A percentile compares a stretch with the other conserved stretches of the same genome.
These are phyloP conservation scores for Rhazya stricta DNA, from an alignment of 257 asterid species.

Conservation along the genomic window DNA sequence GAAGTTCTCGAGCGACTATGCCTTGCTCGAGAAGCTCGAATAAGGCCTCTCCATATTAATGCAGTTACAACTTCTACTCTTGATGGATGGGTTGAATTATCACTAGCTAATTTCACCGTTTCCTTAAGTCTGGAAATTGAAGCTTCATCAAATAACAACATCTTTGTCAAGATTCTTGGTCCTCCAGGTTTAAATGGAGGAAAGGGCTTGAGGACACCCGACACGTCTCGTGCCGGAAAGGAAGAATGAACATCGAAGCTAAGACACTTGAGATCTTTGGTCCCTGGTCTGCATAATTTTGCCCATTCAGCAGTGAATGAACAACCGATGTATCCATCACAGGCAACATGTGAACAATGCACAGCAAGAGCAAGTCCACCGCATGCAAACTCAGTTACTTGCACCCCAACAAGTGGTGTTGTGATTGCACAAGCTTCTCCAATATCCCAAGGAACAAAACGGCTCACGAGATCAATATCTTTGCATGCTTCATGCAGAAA, in stretches of 20 bases:
- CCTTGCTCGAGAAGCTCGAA: slow-evolving; percentile 7
- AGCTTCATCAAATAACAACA: slow-evolving; percentile 10
- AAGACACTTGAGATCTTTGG: background rate
- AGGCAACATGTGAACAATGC: background rate
- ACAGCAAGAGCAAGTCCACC: slow-evolving; percentile 19
- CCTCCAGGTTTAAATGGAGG: slow-evolving; percentile 5
- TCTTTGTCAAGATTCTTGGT: slow-evolving; percentile 8
- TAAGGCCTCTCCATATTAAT: slow-evolving; percentile 14
- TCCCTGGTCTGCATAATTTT: slow-evolving; percentile 5
- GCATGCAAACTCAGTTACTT: slow-evolving; percentile 11
- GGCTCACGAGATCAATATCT: slow-evolving; percentile 8
- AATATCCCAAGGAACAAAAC: slow-evolving; percentile 11
- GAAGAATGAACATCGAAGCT: background rate
- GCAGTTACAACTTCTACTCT: slow-evolving; percentile 19
- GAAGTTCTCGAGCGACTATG: slow-evolving; percentile 1
- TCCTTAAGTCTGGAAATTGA: slow-evolving; percentile 17
- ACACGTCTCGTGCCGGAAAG: slow-evolving; percentile 11
- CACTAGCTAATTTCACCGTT: slow-evolving; percentile 1
- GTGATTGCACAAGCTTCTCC: slow-evolving; percentile 11
- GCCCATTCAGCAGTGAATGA: slow-evolving; percentile 16
- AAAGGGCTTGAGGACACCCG: background rate
- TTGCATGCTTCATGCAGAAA: background rate
- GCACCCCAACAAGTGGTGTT: slow-evolving; percentile 11
- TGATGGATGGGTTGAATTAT: slow-evolving; percentile 1
- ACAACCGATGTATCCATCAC: slow-evolving; percentile 5